phyloP scores from a whole-genome alignment of 306 rosid genomes.

The Begonia peltatifolia region DNA sequence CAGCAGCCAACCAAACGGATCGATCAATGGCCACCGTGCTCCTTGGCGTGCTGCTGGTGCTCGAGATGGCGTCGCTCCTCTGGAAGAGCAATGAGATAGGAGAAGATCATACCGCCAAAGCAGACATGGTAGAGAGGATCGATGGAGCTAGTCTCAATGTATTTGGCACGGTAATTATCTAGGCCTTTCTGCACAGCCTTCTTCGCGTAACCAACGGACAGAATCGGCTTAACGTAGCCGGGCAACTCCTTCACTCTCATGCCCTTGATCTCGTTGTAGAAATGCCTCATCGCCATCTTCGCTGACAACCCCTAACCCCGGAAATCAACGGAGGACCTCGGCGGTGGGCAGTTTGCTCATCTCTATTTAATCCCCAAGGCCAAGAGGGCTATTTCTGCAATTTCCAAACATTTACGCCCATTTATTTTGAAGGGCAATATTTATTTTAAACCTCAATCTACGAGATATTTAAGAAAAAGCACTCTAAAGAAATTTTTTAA shows the following conservation, averaged over 20 bases:
- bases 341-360: too few relatives aligned
- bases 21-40: conserved; percentile 43
- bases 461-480: too few relatives aligned
- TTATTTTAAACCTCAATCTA: too few relatives aligned
- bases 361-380: too few relatives aligned
- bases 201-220: conserved; percentile 36
- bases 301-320: conserved; percentile 11
- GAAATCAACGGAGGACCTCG: too few relatives aligned
- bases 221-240: conserved; percentile 39
- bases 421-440: too few relatives aligned
- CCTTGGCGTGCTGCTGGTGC: conserved; percentile 52
- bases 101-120: conserved; percentile 66
- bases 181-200: conserved; percentile 24
- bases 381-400: too few relatives aligned
- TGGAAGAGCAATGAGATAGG: conserved; percentile 65
- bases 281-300: conserved; percentile 49
- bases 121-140: conserved; percentile 50
- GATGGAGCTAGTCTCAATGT: conserved; percentile 55
- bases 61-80: conserved; percentile 73
- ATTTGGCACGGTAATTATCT: conserved; percentile 61
- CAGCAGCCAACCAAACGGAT: not conserved
- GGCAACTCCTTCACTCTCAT: conserved; percentile 54
- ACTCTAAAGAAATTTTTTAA: too few relatives aligned
- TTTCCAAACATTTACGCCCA: too few relatives aligned
- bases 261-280: conserved; percentile 61